Evolutionary conservation across 2,329 filamentous ascomycete genomes (phyloP).

Genomic region (Didymella pomorum): DNA sequence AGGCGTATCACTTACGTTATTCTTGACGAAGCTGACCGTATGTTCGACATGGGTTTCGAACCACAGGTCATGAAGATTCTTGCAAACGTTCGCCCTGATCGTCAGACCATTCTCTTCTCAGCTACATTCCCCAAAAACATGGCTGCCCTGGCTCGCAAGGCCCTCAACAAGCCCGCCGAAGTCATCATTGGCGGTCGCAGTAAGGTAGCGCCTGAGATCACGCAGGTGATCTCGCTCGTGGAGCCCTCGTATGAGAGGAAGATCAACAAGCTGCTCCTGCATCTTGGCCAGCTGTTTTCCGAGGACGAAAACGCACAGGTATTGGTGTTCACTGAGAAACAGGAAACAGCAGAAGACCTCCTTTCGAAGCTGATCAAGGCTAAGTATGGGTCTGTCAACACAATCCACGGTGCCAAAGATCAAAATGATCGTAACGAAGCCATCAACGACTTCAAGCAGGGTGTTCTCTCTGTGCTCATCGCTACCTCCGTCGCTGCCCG

Average conservation of each 20-base stretch:
- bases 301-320: conserved; percentile 88
- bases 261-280: conserved; percentile 81
- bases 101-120: conserved; percentile 94
- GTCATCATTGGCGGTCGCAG: conserved; percentile 90
- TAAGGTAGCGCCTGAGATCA: conserved; percentile 75
- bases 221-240: conserved; percentile 84
- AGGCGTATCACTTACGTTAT: conserved; percentile 91
- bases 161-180: conserved; percentile 83
- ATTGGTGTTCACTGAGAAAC: conserved; percentile 89
- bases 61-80: conserved; percentile 98
- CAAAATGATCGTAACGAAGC: conserved; percentile 47
- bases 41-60: conserved; percentile 99
- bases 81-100: conserved; percentile 86
- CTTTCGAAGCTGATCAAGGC: conserved; percentile 42
- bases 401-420: conserved; percentile 78
- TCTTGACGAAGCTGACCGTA: conserved; percentile 94
- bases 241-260: conserved; percentile 70
- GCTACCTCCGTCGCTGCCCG: conserved; percentile 95
- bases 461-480: conserved; percentile 86
- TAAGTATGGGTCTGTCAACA: conserved; percentile 64
- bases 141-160: conserved; percentile 88
- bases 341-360: conserved; percentile 70
- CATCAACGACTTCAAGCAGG: conserved; percentile 61
- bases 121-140: conserved; percentile 96
- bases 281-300: conserved; percentile 86